Evolutionary conservation across 176 grass and related monocot genomes (phyloP), one percentile per base, ranked within the genome.

Genomic region (Lolium rigidum): DNA sequence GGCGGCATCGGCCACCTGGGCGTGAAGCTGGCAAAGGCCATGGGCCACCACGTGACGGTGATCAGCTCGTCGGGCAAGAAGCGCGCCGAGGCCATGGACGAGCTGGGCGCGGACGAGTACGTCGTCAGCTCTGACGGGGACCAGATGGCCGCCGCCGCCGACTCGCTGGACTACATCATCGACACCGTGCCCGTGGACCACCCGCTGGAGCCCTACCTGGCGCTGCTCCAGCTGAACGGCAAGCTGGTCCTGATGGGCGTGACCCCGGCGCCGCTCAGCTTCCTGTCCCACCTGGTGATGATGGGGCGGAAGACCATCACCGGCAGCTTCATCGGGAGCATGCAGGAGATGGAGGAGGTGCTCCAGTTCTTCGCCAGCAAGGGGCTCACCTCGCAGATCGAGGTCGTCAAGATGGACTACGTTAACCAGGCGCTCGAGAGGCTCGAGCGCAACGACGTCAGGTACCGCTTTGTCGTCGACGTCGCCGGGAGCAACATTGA

Each of bases 1-100:
- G 96, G 96, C 13, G 96, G 96, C 22, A 92, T 98, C 22, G 96
- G 96, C 63, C 96, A 98, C 85, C 91, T 98, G 93, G 96, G 96
- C 24, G 93, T 98, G 41, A 95, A 98, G 79, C 82, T 98, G 0
- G 91, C 91, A 20, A 98, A 98, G 82, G 84, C 93, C 0, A 92
- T 98, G 91, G 93, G 93, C 35, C 96, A 98, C 88, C 96, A 94
- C 68, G 93, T 98, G 55, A 95, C 96, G 21, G 93, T 94, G 43
- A 95, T 98, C 78, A 98, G 96, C 90, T 98, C 96, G 55, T 98
- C 96, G 17, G 72, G 64, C 61, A 80, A 79, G 88, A 98, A 98
- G 87, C 92, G 89, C 9, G 62, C 63, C 4, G 96, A 98, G 86
- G 96, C 96, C 9, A 74, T 94, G 68, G 93, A 95, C 57, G 74